Percentiles rank a stretch among this genome's conserved stretches.
Conservation (phyloP, 768 basidiomycete species). For the Coprinopsis marcescibilis region DNA sequence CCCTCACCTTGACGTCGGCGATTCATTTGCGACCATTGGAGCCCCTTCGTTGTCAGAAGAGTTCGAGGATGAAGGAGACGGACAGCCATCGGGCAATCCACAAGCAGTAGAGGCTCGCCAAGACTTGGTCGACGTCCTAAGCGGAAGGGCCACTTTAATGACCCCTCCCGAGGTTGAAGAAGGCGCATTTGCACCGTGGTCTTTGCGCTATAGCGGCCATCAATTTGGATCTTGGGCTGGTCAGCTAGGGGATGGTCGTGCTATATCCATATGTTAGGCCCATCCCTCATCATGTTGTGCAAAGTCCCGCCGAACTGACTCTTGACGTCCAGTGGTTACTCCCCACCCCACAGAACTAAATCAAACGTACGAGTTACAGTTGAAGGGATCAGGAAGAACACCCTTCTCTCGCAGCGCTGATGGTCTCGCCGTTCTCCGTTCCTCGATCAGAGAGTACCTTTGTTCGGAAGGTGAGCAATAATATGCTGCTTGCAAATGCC, state of each 20-base stretch:
- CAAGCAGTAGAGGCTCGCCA: constrained; percentile 46
- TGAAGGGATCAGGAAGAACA: constrained; percentile 92
- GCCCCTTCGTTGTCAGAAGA: constrained; percentile 45
- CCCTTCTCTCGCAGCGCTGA: constrained; percentile 92
- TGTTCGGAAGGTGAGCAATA: constrained; percentile 72
- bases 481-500: not conserved
- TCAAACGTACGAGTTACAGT: constrained; percentile 74
- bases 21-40: constrained; percentile 67
- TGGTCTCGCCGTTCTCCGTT: constrained; percentile 91
- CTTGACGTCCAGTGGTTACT: constrained; percentile 56
- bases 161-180: constrained; percentile 24
- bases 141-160: constrained; percentile 71
- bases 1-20: constrained; percentile 83
- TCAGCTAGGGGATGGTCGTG: constrained; percentile 93
- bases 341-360: constrained; percentile 57
- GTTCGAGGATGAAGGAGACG: constrained; percentile 29
- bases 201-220: constrained; percentile 85
- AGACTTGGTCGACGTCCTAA: constrained; percentile 76
- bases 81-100: constrained; percentile 23
- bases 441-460: constrained; percentile 90
- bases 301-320: constrained; percentile 3
- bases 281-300: not conserved
- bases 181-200: constrained; percentile 68
- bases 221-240: constrained; percentile 90
- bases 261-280: constrained; percentile 66